These are phyloP conservation scores for Penicillium malachiteum DNA, from an alignment of 495 filamentous ascomycete species.

Conservation along the genomic window DNA sequence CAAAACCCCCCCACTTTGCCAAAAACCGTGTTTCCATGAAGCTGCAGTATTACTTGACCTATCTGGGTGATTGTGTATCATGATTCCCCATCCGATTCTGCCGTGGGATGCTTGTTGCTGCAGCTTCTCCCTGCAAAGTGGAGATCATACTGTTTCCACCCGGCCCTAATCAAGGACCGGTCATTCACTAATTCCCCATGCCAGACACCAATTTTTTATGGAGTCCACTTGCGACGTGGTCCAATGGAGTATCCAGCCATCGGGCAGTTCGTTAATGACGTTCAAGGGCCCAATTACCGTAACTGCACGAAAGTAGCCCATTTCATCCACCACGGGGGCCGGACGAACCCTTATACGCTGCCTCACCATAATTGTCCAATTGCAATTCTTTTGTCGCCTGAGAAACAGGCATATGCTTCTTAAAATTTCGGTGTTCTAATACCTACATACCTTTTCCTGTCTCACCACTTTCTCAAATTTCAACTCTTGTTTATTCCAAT, in stretches of 20 bases:
- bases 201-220: slow-evolving; percentile 18
- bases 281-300: slow-evolving; percentile 28
- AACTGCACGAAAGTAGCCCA: slow-evolving; percentile 26
- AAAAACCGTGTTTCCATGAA: slow-evolving; percentile 22
- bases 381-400: slow-evolving; percentile 16
- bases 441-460: slow-evolving; percentile 31
- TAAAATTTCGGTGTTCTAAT: slow-evolving; percentile 32
- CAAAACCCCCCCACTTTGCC: slow-evolving; percentile 18
- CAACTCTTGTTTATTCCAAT: slow-evolving; percentile 22
- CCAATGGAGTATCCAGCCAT: slow-evolving; percentile 37
- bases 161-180: slow-evolving; percentile 35
- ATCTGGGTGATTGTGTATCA: slow-evolving; percentile 15
- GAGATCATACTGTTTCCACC: slow-evolving; percentile 26
- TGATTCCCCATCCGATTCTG: slow-evolving; percentile 19
- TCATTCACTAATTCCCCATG: slow-evolving; percentile 20
- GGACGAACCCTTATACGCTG: slow-evolving; percentile 43
- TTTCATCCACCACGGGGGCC: slow-evolving; percentile 30
- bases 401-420: slow-evolving; percentile 32
- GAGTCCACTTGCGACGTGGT: slow-evolving; percentile 39
- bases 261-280: slow-evolving; percentile 41
- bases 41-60: slow-evolving; percentile 24
- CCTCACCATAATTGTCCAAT: slow-evolving; percentile 37
- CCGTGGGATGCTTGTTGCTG: slow-evolving; percentile 19
- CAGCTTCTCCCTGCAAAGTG: slow-evolving; percentile 23
- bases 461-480: slow-evolving; percentile 24